Evolutionary conservation across 2,329 filamentous ascomycete genomes (phyloP), one percentile per base, ranked within the genome.

Genomic region (Exophiala spinifera): DNA sequence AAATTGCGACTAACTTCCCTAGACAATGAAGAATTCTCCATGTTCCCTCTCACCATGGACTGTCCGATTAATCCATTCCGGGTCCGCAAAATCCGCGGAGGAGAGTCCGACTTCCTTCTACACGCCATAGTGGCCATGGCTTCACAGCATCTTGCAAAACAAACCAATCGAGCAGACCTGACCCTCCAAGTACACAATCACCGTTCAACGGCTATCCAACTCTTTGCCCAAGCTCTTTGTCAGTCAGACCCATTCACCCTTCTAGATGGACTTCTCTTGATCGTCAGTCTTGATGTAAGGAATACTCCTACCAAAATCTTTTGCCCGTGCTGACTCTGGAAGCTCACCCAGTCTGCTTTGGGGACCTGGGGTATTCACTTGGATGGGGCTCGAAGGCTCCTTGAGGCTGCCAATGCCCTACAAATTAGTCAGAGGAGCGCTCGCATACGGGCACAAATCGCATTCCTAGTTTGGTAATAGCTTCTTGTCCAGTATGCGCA

Each of bases 1-100:
- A 17, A 20, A 5, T 17, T 17, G 13, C 19, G 14, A 36, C 25
- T 48, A 14, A 48, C 28, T 14, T 17, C 34, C 25, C 45, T 13
- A 70, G 69, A 70, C 51, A 67, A 72, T 47, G 59, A 65, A 34
- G 69, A 70, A 20, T 69, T 69, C 33, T 71, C 69, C 40, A 53
- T 70, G 10, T 55, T 69, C 15, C 69, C 69, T 1, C 40, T 71
- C 6, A 72, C 69, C 0, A 58, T 61, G 8, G 69, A 70, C 49
- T 66, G 65, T 25, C 51, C 61, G 11, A 57, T 63, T 17, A 71
- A 71, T 46, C 69, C 69, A 1, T 71, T 72, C 42, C 66, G 69
- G 3, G 65, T 62, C 51, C 53, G 63, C 14, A 47, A 50, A 4
- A 57, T 64, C 11, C 52, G 59, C 1, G 61, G 61, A 0, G 59